Evolutionary conservation across 352 stramenopile species (phyloP).

Genomic region (Phytophthora colocasiae): DNA sequence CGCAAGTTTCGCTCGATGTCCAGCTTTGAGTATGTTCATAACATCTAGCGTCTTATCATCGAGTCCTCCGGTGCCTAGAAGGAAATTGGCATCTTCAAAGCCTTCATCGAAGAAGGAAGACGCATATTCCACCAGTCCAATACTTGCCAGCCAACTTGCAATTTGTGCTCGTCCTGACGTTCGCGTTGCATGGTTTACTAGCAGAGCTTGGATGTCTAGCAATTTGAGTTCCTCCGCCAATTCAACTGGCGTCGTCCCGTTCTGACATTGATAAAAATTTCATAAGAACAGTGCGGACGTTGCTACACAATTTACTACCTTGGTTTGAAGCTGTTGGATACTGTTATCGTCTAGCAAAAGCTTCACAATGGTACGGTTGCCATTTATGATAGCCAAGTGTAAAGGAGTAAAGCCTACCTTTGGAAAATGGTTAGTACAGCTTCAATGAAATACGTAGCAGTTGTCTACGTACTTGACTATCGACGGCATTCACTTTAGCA

Average conservation of each 20-base stretch:
- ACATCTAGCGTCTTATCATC: conserved; percentile 56
- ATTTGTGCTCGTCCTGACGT: conserved; percentile 43
- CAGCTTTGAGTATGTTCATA: conserved; percentile 72
- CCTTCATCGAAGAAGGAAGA: conserved; percentile 54
- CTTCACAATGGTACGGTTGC: conserved; percentile 52
- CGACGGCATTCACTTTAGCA: conserved; percentile 28
- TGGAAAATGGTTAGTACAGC: not conserved
- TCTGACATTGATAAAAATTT: conserved; percentile 26
- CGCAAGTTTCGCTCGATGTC: conserved; percentile 73
- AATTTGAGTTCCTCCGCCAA: conserved; percentile 53
- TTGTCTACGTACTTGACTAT: conserved; percentile 40
- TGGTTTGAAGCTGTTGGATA: conserved; percentile 47
- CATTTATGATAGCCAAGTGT: conserved; percentile 70
- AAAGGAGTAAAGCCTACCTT: conserved; percentile 65
- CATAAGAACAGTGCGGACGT: not conserved
- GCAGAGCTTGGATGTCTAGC: conserved; percentile 37
- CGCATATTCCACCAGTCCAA: conserved; percentile 75
- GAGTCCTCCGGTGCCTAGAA: conserved; percentile 51
- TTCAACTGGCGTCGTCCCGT: conserved; percentile 66
- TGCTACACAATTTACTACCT: conserved; percentile 31
- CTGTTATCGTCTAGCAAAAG: conserved; percentile 56
- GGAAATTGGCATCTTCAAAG: conserved; percentile 74
- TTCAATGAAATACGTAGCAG: not conserved
- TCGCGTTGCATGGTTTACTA: conserved; percentile 49
- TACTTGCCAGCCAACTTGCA: conserved; percentile 70